These are phyloP conservation scores for Cenococcum geophilum DNA, from an alignment of 495 filamentous ascomycete genomes.

Conservation along the genomic window DNA sequence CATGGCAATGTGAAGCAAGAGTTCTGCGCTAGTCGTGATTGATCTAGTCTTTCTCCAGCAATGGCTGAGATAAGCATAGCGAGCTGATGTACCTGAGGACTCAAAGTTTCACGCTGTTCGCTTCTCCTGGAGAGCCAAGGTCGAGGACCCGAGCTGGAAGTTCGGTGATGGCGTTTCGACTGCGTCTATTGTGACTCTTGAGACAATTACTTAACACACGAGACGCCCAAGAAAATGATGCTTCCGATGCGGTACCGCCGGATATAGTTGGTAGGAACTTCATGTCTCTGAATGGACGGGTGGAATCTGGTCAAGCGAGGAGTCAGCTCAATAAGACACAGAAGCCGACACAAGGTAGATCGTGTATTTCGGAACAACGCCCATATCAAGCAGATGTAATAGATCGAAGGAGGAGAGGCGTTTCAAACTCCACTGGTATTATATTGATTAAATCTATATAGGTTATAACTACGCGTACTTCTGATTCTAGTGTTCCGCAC, in stretches of 20 bases:
- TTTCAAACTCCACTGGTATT: too few relatives aligned
- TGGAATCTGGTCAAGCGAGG: too few relatives aligned
- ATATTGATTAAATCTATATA: too few relatives aligned
- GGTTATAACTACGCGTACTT: too few relatives aligned
- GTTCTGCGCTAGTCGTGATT: not conserved
- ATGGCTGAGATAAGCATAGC: conserved; percentile 3
- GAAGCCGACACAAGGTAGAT: too few relatives aligned
- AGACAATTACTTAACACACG: not conserved
- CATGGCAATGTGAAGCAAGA: not conserved
- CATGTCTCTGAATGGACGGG: too few relatives aligned
- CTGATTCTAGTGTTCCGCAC: too few relatives aligned
- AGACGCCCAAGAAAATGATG: not conserved
- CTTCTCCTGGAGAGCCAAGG: not conserved
- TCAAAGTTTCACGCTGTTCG: not conserved
- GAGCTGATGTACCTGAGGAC: not conserved
- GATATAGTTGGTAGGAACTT: not conserved
- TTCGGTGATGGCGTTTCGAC: not conserved
- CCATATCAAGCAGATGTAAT: too few relatives aligned
- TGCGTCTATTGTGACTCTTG: not conserved
- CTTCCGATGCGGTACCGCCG: not conserved
- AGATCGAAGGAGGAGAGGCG: too few relatives aligned
- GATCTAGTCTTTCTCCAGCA: conserved; percentile 6
- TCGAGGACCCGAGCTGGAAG: not conserved
- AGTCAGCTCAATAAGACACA: too few relatives aligned
- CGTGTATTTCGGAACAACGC: too few relatives aligned